Conservation (phyloP, 2,329 filamentous ascomycete species). For the Beauveria medogensis region DNA sequence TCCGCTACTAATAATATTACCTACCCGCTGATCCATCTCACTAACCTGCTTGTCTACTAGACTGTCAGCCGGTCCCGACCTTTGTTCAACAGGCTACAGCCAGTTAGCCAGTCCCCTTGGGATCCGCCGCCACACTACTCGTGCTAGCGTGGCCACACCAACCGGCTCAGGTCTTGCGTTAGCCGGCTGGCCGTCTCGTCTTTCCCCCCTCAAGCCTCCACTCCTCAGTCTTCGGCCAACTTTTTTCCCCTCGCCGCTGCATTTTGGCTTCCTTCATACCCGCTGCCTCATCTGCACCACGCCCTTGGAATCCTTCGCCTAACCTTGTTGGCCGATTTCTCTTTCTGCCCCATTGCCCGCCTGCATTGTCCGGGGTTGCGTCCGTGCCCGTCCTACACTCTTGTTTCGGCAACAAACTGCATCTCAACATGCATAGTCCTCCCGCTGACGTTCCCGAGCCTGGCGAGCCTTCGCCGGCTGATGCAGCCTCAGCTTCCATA, state of each 20-base stretch:
- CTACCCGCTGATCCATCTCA: no score
- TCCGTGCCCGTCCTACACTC: not conserved
- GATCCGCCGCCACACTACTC: no score
- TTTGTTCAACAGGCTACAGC: no score
- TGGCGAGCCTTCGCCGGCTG: not conserved
- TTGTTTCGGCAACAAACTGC: not conserved
- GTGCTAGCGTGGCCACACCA: not conserved
- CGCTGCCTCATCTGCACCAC: conserved; percentile 1
- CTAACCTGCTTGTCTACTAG: no score
- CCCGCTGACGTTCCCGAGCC: not conserved
- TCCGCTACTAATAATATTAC: no score
- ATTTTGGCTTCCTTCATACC: conserved; percentile 3
- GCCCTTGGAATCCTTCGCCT: not conserved
- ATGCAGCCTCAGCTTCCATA: not conserved
- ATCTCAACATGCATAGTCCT: conserved; percentile 9
- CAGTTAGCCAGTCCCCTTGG: no score
- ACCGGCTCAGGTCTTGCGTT: not conserved
- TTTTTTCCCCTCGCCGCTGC: conserved; percentile 8
- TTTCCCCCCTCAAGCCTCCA: not conserved
- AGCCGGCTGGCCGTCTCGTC: not conserved
- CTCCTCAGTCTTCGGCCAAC: conserved; percentile 12
- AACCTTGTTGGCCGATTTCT: not conserved
- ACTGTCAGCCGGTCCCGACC: no score
- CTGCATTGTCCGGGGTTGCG: not conserved
- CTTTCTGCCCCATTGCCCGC: not conserved